Evolutionary conservation across 2,329 filamentous ascomycete genomes (phyloP).

Genomic region (Colletotrichum lentis): DNA sequence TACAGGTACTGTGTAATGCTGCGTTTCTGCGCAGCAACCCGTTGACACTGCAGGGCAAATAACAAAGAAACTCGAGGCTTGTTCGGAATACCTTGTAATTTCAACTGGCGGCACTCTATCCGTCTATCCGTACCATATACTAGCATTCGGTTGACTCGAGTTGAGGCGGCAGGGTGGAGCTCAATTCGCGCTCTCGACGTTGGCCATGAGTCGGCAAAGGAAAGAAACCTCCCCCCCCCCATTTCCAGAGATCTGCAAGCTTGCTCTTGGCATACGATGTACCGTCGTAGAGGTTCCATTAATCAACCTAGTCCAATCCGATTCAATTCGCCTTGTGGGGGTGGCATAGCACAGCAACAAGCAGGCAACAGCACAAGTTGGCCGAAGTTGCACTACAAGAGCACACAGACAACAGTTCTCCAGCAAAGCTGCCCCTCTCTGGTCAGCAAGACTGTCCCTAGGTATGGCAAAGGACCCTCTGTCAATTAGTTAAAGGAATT

Average conservation of each 20-base stretch:
- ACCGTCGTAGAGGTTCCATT: constrained; percentile 5
- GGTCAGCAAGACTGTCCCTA: no score
- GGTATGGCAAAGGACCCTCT: no score
- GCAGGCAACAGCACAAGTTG: not conserved
- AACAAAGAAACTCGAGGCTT: constrained; percentile 15
- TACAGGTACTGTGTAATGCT: no score
- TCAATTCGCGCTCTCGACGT: no score
- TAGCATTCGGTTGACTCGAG: not conserved
- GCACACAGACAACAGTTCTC: not conserved
- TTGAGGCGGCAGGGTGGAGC: not conserved
- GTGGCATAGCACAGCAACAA: constrained; percentile 1
- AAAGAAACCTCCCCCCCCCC: no score
- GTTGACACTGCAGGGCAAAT: not conserved
- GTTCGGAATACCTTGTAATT: constrained; percentile 17
- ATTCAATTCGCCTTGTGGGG: constrained; percentile 12
- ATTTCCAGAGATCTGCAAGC: not conserved
- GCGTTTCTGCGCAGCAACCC: not conserved
- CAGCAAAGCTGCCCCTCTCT: no score
- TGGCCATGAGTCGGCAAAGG: not conserved
- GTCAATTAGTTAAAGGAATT: no score
- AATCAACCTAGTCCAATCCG: not conserved
- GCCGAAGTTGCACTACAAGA: no score
- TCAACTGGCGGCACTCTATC: not conserved
- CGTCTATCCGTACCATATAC: no score
- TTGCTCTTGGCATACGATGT: constrained; percentile 15